Evolutionary conservation across 176 grass and related monocot genomes (phyloP).

Genomic region (Phyllostachys edulis): DNA sequence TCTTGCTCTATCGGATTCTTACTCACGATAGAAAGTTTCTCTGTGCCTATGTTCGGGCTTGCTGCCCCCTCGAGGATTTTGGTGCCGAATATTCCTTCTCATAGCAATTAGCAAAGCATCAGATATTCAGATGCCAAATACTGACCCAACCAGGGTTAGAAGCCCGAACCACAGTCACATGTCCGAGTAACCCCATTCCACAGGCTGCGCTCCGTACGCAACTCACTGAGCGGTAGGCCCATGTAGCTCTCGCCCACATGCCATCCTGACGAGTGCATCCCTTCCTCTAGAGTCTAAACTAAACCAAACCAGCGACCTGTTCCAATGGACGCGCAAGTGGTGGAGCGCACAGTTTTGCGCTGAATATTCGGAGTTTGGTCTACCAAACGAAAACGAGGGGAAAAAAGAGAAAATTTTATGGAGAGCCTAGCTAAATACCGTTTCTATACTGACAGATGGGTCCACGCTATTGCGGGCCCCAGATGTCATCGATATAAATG

Average conservation of each 20-base stretch:
- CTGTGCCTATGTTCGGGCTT: too few relatives aligned
- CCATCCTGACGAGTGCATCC: fast-evolving
- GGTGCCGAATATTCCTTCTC: conserved; percentile 8
- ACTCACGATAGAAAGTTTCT: too few relatives aligned
- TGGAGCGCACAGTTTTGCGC: too few relatives aligned
- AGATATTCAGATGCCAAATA: neutral
- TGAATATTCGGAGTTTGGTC: neutral
- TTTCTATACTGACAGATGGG: neutral
- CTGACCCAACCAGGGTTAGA: neutral
- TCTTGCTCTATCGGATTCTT: neutral
- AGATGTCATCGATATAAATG: neutral
- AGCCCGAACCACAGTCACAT: neutral
- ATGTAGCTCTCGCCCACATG: neutral
- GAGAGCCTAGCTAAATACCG: neutral
- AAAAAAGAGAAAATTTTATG: neutral
- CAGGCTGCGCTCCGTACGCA: too few relatives aligned
- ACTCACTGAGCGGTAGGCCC: neutral
- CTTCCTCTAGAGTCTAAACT: neutral
- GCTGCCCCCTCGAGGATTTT: neutral
- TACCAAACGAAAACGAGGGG: neutral
- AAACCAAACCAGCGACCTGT: neutral
- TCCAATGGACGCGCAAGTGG: neutral
- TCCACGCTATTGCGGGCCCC: neutral
- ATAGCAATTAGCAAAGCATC: neutral
- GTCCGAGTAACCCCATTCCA: too few relatives aligned